Evolutionary conservation across 192 early-diverging fungal genomes (phyloP).

Genomic region (Spinellus fusiger): DNA sequence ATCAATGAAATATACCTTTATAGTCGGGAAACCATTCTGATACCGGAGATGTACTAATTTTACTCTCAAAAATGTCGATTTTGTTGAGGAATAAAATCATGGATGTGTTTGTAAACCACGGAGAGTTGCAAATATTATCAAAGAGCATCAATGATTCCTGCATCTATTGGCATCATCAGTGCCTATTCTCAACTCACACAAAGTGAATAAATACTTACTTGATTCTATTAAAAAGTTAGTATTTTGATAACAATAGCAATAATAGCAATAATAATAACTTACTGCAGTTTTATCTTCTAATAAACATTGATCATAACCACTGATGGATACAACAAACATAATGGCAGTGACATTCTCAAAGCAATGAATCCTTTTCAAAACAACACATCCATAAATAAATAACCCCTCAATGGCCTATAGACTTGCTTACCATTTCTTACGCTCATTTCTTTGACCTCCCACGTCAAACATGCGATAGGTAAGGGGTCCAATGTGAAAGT

Average conservation of each 20-base stretch:
- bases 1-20: conserved; percentile 28
- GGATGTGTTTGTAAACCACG: conserved; percentile 54
- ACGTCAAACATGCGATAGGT: conserved; percentile 92
- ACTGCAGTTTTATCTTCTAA: conserved; percentile 44
- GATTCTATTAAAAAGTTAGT: conserved; percentile 14
- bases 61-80: conserved; percentile 53
- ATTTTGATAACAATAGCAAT: not conserved
- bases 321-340: conserved; percentile 53
- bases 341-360: conserved; percentile 54
- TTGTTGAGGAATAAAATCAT: conserved; percentile 61
- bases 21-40: conserved; percentile 50
- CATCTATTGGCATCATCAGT: conserved; percentile 29
- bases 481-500: conserved; percentile 44
- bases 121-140: conserved; percentile 55
- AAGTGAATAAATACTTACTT: conserved; percentile 8
- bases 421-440: conserved; percentile 79
- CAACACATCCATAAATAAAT: not conserved
- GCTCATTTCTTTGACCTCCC: conserved; percentile 93
- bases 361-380: conserved; percentile 26
- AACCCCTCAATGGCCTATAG: not conserved
- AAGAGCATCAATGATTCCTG: conserved; percentile 55
- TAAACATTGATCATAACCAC: conserved; percentile 54
- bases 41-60: conserved; percentile 42
- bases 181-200: not conserved
- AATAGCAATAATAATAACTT: conserved; percentile 17